phyloP scores from a whole-genome alignment of 305 asterid genomes.

The Fraxinus angustifolia region DNA sequence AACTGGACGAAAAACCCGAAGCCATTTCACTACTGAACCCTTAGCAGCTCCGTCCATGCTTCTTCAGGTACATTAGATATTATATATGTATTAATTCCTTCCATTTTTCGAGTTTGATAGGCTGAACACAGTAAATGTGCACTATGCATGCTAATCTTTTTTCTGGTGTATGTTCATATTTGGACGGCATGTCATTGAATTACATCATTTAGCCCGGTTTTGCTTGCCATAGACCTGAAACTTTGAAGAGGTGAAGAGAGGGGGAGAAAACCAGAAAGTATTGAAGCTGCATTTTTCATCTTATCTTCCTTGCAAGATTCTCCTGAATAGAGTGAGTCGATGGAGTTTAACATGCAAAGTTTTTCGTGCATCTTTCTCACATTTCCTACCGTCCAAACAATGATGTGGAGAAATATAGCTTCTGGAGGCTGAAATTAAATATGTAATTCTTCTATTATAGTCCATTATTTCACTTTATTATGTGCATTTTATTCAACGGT shows the following conservation, averaged over 20 bases:
- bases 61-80: conserved; percentile 45
- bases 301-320: neutral
- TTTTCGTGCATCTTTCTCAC: neutral
- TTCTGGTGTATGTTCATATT: conserved; percentile 30
- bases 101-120: neutral
- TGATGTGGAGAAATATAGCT: neutral
- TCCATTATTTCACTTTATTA: neutral
- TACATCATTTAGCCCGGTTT: conserved; percentile 50
- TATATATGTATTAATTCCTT: conserved; percentile 8
- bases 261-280: neutral
- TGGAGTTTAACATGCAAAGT: neutral
- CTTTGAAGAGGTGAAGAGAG: conserved; percentile 24
- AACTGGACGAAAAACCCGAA: conserved; percentile 60
- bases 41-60: conserved; percentile 52
- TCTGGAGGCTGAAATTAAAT: no score
- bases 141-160: neutral
- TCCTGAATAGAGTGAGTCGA: neutral
- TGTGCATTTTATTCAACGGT: no score
- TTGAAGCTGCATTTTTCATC: neutral
- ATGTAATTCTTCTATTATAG: neutral
- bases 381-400: neutral
- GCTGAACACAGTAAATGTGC: neutral
- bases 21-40: conserved; percentile 41
- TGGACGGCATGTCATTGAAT: conserved; percentile 22
- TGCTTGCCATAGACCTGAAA: conserved; percentile 45